These are phyloP conservation scores for Pythium utonaiense DNA, from an alignment of 352 stramenopile species.

Conservation along the genomic window DNA sequence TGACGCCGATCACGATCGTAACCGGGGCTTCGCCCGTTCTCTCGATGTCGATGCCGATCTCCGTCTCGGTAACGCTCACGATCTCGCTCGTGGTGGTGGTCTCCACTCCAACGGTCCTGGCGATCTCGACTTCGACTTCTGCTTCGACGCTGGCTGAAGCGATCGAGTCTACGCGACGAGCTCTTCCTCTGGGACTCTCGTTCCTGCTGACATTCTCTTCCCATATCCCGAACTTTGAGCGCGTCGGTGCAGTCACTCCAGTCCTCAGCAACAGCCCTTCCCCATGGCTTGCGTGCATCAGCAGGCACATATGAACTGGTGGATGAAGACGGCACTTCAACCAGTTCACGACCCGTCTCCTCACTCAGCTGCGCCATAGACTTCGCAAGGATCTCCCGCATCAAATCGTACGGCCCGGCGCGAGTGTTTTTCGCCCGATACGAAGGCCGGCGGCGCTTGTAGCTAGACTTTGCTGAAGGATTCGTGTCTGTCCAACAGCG, in stretches of 20 bases:
- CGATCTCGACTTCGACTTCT: slow-evolving; percentile 13
- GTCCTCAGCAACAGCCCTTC: neutral
- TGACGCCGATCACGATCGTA: neutral
- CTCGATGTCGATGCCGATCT: neutral
- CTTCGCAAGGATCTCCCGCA: slow-evolving; percentile 62
- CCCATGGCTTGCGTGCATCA: neutral
- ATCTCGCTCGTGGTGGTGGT: neutral
- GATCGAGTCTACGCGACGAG: neutral
- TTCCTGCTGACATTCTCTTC: neutral
- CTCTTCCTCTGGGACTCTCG: neutral
- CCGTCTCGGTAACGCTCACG: neutral
- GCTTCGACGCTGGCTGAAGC: neutral
- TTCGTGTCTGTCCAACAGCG: neutral
- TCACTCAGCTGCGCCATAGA: slow-evolving; percentile 59
- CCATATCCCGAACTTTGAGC: slow-evolving; percentile 37
- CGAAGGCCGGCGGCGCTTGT: slow-evolving; percentile 53
- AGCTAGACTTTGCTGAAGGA: slow-evolving; percentile 17
- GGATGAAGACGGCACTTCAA: neutral
- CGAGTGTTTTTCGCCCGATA: slow-evolving; percentile 44
- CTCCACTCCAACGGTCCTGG: neutral
- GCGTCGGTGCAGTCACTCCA: slow-evolving; percentile 30
- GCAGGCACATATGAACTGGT: neutral
- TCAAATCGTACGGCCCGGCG: slow-evolving; percentile 34
- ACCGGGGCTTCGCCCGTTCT: neutral
- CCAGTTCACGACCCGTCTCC: slow-evolving; percentile 35